Conservation (phyloP, 495 filamentous ascomycete genomes). For the Neurospora sp. region DNA sequence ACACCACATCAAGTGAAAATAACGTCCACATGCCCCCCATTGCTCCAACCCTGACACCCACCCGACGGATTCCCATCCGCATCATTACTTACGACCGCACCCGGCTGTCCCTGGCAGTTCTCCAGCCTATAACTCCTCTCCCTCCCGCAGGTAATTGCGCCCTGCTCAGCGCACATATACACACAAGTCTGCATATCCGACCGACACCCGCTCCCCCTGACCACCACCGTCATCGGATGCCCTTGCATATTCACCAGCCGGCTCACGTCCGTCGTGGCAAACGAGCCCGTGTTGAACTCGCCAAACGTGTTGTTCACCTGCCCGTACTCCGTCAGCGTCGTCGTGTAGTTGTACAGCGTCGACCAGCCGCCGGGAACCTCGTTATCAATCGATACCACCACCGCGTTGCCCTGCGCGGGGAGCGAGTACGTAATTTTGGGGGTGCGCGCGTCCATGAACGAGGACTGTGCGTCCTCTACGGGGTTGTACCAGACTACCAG, state of each 20-base stretch:
- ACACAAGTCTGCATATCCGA: constrained; percentile 14
- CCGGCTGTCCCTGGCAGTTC: constrained; percentile 10
- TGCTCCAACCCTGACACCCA: constrained; percentile 20
- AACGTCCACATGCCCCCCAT: constrained; percentile 15
- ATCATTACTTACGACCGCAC: constrained; percentile 10
- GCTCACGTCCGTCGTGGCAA: constrained; percentile 27
- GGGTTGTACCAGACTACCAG: constrained; percentile 16
- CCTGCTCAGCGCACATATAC: constrained; percentile 7
- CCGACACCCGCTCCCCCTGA: constrained; percentile 7
- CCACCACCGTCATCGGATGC: constrained; percentile 16
- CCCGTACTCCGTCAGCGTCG: constrained; percentile 18
- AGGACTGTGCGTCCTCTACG: constrained; percentile 8
- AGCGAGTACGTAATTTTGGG: constrained; percentile 22
- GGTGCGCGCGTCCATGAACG: constrained; percentile 16
- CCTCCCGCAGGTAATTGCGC: constrained; percentile 11
- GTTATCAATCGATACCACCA: constrained; percentile 17
- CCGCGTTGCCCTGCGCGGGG: constrained; percentile 4
- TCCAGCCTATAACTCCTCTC: constrained; percentile 12
- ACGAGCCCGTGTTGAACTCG: constrained; percentile 23
- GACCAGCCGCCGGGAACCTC: constrained; percentile 21
- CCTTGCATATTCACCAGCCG: constrained; percentile 31
- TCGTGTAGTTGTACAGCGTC: constrained; percentile 18
- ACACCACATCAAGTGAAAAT: constrained; percentile 2
- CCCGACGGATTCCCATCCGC: constrained; percentile 16
- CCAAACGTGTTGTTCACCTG: constrained; percentile 29